Evolutionary conservation across 306 rosid genomes (phyloP).

Genomic region (Lathyrus aphaca): DNA sequence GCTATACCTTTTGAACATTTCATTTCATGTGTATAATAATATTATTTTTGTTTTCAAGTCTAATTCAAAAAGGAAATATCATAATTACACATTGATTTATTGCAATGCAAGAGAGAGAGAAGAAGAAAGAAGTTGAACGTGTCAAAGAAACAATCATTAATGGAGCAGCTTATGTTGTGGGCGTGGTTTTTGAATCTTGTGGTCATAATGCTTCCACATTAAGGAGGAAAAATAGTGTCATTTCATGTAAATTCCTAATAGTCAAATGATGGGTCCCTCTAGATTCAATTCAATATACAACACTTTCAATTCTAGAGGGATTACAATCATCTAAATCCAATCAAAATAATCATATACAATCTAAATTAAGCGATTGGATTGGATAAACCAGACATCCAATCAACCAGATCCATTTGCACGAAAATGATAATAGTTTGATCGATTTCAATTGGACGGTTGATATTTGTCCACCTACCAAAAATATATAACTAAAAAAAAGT

Average conservation of each 20-base stretch:
- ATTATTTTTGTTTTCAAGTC: conserved; percentile 8
- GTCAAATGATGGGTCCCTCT: conserved; percentile 49
- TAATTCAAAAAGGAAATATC: conserved; percentile 18
- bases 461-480: neutral
- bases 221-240: conserved; percentile 25
- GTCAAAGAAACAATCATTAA: conserved; percentile 30
- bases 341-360: too few relatives aligned
- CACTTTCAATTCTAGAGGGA: neutral
- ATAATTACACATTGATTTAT: too few relatives aligned
- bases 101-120: conserved; percentile 15
- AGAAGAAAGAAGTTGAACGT: conserved; percentile 29
- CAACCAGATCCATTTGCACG: too few relatives aligned
- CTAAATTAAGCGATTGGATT: too few relatives aligned
- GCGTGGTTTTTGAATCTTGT: conserved; percentile 33
- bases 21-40: conserved; percentile 5
- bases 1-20: too few relatives aligned
- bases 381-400: too few relatives aligned
- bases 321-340: too few relatives aligned
- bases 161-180: conserved; percentile 19
- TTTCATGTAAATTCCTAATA: conserved; percentile 9
- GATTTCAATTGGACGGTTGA: too few relatives aligned
- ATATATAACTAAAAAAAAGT: too few relatives aligned
- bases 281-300: neutral
- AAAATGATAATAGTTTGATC: too few relatives aligned
- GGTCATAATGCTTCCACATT: conserved; percentile 40